These are phyloP conservation scores for Kwoniella europaea DNA, from an alignment of 768 basidiomycete species.

Conservation along the genomic window DNA sequence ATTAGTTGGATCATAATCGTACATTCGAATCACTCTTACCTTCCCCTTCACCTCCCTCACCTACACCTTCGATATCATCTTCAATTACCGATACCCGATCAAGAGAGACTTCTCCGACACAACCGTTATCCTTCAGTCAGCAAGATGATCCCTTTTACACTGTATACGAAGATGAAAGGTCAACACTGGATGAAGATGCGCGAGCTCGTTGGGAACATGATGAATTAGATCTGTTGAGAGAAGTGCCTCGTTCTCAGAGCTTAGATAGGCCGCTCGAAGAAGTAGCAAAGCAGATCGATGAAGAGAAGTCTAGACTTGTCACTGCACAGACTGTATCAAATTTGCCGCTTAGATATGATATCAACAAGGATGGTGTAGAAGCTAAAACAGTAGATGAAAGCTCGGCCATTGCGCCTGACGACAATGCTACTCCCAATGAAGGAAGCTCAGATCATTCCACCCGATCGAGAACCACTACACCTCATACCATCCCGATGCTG, in stretches of 20 bases:
- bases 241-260: not conserved
- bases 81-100: slow-evolving; percentile 3
- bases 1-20: not conserved
- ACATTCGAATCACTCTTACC: slow-evolving; percentile 17
- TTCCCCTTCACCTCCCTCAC: slow-evolving; percentile 10
- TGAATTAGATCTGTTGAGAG: slow-evolving; percentile 5
- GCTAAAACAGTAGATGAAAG: not conserved
- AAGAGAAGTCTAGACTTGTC: too few species aligned
- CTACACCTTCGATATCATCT: slow-evolving; percentile 4
- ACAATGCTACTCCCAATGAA: not conserved
- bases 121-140: slow-evolving; percentile 23
- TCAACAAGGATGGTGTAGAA: not conserved
- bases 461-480: slow-evolving; percentile 8
- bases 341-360: too few species aligned
- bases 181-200: not conserved
- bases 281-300: too few species aligned
- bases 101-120: slow-evolving; percentile 19
- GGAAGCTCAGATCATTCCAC: not conserved
- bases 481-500: not conserved
- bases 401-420: too few species aligned
- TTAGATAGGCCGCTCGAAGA: too few species aligned
- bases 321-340: too few species aligned
- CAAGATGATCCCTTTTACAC: slow-evolving; percentile 17
- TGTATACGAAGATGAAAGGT: not conserved
- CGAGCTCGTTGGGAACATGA: not conserved